Conservation (phyloP, 2,329 filamentous ascomycete genomes). For the Aspergillus amoenus region DNA sequence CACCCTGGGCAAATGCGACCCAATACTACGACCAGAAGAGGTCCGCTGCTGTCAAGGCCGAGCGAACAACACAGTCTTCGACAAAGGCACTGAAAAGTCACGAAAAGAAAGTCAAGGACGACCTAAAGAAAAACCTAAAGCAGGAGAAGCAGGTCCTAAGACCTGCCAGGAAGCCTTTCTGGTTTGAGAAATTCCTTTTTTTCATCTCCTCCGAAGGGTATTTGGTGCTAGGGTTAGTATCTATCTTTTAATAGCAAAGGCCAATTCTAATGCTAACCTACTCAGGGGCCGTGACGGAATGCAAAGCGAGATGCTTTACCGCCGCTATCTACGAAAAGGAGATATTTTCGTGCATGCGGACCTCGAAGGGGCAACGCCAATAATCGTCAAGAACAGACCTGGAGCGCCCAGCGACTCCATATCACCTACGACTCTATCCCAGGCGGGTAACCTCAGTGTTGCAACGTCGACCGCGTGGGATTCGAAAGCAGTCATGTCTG, state of each 20-base stretch:
- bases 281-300: conserved; percentile 73
- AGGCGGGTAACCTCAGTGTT: conserved; percentile 82
- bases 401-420: conserved; percentile 79
- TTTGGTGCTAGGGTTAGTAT: conserved; percentile 68
- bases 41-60: conserved; percentile 78
- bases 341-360: conserved; percentile 93
- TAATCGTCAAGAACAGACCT: conserved; percentile 86
- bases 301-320: conserved; percentile 91
- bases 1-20: conserved; percentile 84
- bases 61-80: conserved; percentile 81
- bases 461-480: conserved; percentile 92
- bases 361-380: conserved; percentile 75
- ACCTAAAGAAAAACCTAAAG: conserved; percentile 84
- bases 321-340: conserved; percentile 78
- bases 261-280: conserved; percentile 14
- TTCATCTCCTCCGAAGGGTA: conserved; percentile 97
- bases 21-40: conserved; percentile 92
- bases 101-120: conserved; percentile 81
- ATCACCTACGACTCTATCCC: conserved; percentile 83
- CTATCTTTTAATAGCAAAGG: neutral
- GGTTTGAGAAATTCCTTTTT: conserved; percentile 97
- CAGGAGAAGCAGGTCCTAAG: conserved; percentile 86
- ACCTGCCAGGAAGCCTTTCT: conserved; percentile 77
- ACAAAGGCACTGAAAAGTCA: conserved; percentile 82
- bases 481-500: conserved; percentile 90